Base-by-base conservation (phyloP, 495 filamentous ascomycete genomes). In the Lasiosphaeriaceae sp. region DNA sequence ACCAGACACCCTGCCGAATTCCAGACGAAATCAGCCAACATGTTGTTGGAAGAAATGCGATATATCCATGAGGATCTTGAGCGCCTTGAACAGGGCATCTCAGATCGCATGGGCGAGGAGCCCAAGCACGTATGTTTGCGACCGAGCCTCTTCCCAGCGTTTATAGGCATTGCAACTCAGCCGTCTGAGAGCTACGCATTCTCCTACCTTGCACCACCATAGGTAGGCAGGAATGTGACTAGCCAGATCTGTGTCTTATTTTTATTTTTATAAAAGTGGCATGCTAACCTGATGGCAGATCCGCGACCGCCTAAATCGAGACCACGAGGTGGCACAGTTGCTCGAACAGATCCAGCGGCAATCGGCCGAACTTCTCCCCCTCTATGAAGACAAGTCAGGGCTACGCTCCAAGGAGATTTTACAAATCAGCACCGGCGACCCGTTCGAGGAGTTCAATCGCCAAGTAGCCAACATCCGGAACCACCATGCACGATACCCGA, bases 61-160 rank as follows among this genome's bases (percentile, higher is more conserved):
- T 91, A 88, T 65, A 80, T 96, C 57, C 92, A 96, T 58, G 94
- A 98, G 82, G 93, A 97, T 70, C 77, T 97, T 19, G 94, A 98
- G 79, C 82, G 95, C 58, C 78, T 97, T 48, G 94, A 97, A 76
- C 90, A 94, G 71, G 94, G 90, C 31, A 88, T 97, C 63, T 88
- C 89, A 21, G 94, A 97, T 68, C 87, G 93, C 57, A 83, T 91
- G 50, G 78, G 86, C 44, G 90, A 96, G 56, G 90, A 97, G 54
- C 92, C 92, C 22, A 88, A 87, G 75, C 87, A 92, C 66, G 92
- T 95, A 77, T 66, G 84, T 82, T 26, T n/a, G n/a, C n/a, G n/a
- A n/a, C n/a, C n/a, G n/a, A n/a, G n/a, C n/a, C n/a, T n/a, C n/a
- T n/a, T n/a, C n/a, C n/a, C n/a, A n/a, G n/a, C n/a, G n/a, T n/a